These are phyloP conservation scores for Pythium folliculosum DNA, from an alignment of 352 stramenopile species.

Conservation along the genomic window DNA sequence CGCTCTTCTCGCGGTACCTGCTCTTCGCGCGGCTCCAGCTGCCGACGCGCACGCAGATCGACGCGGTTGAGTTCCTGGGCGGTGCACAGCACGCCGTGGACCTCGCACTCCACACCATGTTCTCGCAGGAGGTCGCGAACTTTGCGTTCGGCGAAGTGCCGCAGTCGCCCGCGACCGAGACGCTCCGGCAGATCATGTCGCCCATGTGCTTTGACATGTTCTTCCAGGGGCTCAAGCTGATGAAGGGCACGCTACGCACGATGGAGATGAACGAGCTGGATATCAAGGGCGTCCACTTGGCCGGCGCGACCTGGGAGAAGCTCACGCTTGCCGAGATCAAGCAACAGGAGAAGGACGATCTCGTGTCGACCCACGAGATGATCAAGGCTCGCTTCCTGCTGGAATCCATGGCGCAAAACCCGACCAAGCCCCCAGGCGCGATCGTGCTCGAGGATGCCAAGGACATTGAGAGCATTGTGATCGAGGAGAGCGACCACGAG, in stretches of 20 bases:
- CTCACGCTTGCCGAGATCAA: conserved; percentile 31
- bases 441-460: conserved; percentile 17
- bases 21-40: conserved; percentile 32
- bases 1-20: conserved; percentile 21
- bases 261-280: conserved; percentile 34
- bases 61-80: conserved; percentile 32
- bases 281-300: conserved; percentile 31
- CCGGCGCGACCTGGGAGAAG: conserved; percentile 27
- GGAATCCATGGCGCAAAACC: conserved; percentile 15
- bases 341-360: conserved; percentile 29
- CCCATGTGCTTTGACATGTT: conserved; percentile 36
- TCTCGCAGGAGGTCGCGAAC: conserved; percentile 34
- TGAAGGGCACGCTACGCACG: conserved; percentile 29
- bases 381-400: conserved; percentile 28
- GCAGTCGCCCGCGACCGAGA: conserved; percentile 24
- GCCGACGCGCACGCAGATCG: conserved; percentile 31
- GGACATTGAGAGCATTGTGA: conserved; percentile 33
- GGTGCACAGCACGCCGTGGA: conserved; percentile 35
- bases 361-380: conserved; percentile 25
- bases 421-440: conserved; percentile 1
- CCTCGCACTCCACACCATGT: conserved; percentile 34
- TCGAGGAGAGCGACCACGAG: conserved; percentile 31
- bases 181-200: conserved; percentile 32
- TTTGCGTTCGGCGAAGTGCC: conserved; percentile 28
- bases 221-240: conserved; percentile 31